phyloP scores from a whole-genome alignment of 495 filamentous ascomycete genomes.

The Daldinia grandis region DNA sequence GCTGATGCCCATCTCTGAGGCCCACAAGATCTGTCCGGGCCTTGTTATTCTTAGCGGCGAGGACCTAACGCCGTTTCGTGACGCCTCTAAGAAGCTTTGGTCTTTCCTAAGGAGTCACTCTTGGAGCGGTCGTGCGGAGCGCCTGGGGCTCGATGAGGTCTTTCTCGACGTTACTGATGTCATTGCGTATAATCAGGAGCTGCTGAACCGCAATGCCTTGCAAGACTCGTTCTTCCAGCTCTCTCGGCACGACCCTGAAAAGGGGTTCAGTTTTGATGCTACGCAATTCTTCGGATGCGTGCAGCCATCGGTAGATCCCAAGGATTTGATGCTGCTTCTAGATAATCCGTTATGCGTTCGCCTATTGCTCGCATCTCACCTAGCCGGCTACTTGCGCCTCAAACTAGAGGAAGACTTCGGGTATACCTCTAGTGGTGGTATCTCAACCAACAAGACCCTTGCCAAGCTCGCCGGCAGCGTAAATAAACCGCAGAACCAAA shows the following conservation, averaged over 20 bases:
- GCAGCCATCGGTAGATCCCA: conserved; percentile 10
- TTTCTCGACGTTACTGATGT: conserved; percentile 84
- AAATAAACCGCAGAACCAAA: conserved; percentile 87
- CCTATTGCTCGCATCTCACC: conserved; percentile 74
- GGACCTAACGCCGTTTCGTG: conserved; percentile 83
- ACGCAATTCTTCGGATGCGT: conserved; percentile 57
- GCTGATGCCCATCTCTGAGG: conserved; percentile 82
- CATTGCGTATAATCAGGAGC: conserved; percentile 75
- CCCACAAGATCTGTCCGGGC: conserved; percentile 81
- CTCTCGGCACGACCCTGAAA: conserved; percentile 75
- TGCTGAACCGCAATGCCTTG: conserved; percentile 74
- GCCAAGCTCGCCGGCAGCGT: conserved; percentile 85
- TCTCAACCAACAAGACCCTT: conserved; percentile 83
- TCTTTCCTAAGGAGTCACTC: conserved; percentile 70
- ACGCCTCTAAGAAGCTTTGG: conserved; percentile 84
- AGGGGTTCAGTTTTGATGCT: conserved; percentile 82
- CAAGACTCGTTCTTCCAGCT: conserved; percentile 79
- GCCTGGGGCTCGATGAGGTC: conserved; percentile 86
- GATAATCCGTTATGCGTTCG: conserved; percentile 56
- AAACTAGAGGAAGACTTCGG: conserved; percentile 79
- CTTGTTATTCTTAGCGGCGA: conserved; percentile 87
- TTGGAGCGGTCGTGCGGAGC: conserved; percentile 79
- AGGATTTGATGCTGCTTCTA: conserved; percentile 4
- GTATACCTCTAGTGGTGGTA: conserved; percentile 86
- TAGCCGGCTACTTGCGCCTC: conserved; percentile 74